Conservation (phyloP, 441 rosid genomes). For the Francoa sonchifolia region DNA sequence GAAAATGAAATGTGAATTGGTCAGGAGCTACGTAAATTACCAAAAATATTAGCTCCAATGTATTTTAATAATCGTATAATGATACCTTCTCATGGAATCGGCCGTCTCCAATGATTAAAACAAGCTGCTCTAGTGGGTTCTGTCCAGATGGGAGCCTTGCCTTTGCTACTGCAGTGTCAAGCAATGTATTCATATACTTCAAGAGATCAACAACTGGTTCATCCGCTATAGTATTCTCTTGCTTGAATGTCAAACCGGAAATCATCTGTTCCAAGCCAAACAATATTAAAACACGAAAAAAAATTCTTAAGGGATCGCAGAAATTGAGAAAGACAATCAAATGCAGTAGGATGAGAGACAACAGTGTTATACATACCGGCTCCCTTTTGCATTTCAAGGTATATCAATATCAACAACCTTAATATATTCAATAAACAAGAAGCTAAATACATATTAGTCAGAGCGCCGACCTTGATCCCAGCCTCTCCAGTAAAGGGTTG, state of each 20-base stretch:
- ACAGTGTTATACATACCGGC: too few relatives aligned
- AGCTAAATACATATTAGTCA: background rate
- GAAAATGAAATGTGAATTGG: too few relatives aligned
- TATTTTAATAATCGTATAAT: too few relatives aligned
- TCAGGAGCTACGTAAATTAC: too few relatives aligned
- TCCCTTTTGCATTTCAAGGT: too few relatives aligned
- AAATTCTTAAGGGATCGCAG: background rate
- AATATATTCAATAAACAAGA: background rate
- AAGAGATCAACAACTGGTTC: constrained; percentile 79
- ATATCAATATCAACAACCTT: too few relatives aligned
- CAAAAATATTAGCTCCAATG: too few relatives aligned
- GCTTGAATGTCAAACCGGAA: constrained; percentile 73
- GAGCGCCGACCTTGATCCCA: constrained; percentile 60
- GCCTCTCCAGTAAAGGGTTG: constrained; percentile 77
- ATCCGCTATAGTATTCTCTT: constrained; percentile 77
- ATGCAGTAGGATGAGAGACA: too few relatives aligned
- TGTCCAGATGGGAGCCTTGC: constrained; percentile 79
- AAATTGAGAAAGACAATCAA: background rate
- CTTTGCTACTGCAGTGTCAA: constrained; percentile 51
- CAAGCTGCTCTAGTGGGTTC: constrained; percentile 95
- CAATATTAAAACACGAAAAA: background rate
- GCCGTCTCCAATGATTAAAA: constrained; percentile 84
- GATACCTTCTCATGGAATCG: constrained; percentile 82
- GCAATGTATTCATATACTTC: constrained; percentile 52
- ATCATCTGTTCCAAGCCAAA: constrained; percentile 47